phyloP scores from a whole-genome alignment of 495 filamentous ascomycete genomes.

The Emericellopsis terricola region DNA sequence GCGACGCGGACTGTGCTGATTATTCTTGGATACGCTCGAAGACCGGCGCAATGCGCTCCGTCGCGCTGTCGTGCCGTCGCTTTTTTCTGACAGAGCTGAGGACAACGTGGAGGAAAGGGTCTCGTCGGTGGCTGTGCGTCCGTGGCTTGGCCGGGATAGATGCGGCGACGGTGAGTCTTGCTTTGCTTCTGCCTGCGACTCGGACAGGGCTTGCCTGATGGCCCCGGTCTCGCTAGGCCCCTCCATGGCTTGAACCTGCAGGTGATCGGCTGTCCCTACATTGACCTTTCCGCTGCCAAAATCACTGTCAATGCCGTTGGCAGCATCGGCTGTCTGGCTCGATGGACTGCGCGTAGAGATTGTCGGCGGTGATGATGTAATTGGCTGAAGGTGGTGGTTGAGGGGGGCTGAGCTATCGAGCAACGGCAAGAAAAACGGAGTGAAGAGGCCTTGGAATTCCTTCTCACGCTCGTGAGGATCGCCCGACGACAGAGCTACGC shows the following conservation, averaged over 20 bases:
- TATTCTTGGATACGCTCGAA: conserved; percentile 20
- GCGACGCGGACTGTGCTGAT: conserved; percentile 26
- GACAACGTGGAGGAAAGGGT: conserved; percentile 15
- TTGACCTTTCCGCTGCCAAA: neutral
- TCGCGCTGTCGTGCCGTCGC: conserved; percentile 16
- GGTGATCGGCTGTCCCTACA: neutral
- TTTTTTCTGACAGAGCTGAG: conserved; percentile 23
- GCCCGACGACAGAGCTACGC: too few species aligned
- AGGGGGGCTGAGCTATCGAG: conserved; percentile 25
- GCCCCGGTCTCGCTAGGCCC: neutral
- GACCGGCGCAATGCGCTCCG: conserved; percentile 32
- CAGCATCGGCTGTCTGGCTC: neutral
- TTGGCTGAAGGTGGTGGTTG: conserved; percentile 4
- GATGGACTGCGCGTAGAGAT: neutral
- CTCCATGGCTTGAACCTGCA: neutral
- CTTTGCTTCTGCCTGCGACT: neutral
- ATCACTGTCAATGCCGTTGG: conserved; percentile 1
- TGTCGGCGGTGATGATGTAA: conserved; percentile 5
- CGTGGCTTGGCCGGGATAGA: neutral
- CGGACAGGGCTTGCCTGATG: too few species aligned
- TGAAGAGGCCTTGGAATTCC: conserved; percentile 42
- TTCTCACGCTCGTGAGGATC: conserved; percentile 32
- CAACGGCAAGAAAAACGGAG: conserved; percentile 38
- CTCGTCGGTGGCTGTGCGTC: neutral
- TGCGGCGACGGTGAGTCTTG: neutral